Evolutionary conservation across 2,329 filamentous ascomycete genomes (phyloP), one percentile per base, ranked within the genome.

Genomic region (Hymenotorrendiella dingleyae): DNA sequence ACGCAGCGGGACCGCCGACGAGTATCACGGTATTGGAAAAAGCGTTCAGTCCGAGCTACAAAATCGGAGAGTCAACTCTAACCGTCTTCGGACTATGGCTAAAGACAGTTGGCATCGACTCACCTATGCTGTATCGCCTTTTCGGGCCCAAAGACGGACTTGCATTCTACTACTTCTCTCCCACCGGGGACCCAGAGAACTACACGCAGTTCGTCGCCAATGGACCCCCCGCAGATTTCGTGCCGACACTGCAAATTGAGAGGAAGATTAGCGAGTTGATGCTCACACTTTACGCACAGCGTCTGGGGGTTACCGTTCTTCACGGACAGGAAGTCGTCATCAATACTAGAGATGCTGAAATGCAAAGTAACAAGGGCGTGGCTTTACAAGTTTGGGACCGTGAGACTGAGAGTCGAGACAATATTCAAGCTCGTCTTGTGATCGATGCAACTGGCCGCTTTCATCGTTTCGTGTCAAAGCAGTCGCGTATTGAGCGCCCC

Each of bases 71-170:
- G 37, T 52, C 47, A 11, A 58, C 55, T 6, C 50, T 58, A 7
- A 43, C 52, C 9, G 29, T 47, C 6, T 58, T 57, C 28, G 47
- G 42, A 12, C 16, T 52, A 29, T 56, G 50, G 52, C 39, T 45
- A 7, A 54, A 54, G 40, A 28, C 29, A 8, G 22, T 50, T 28
- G 52, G 50, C 2, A 48, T 57, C n/a, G 40, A 41, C 17, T 27
- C 44, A 1, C 43, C 41, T 12, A 43, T 46, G 21, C 49, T 50
- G 21, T 45, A 24, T 22, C 45, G 54, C 20, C 43, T 58, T 3
- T 58, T 58, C 41, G 56, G 55, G 21, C 44, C 49, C 12, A 58
- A 58, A 35, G 56, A 58, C 23, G 56, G 55, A 17, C 40, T 58
- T n/a, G 42, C 39, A 10, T 58, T 58, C 26, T 57, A 56, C 36